These are phyloP conservation scores for Purpureocillium lavendulum DNA, from an alignment of 2,329 filamentous ascomycete species.

Conservation along the genomic window DNA sequence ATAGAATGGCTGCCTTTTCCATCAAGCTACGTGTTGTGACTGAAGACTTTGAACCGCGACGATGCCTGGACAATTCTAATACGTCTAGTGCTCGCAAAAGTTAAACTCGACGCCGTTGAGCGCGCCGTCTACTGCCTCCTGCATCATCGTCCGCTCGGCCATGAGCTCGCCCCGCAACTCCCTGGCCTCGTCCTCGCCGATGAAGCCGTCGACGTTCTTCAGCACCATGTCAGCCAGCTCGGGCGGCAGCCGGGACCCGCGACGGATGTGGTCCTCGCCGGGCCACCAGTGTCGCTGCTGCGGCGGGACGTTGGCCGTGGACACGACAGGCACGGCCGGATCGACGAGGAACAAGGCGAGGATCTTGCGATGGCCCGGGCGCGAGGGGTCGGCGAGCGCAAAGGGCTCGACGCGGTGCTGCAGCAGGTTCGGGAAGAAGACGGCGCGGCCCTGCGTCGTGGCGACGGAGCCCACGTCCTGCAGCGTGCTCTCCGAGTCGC, in stretches of 20 bases:
- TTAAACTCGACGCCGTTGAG: conserved; percentile 7
- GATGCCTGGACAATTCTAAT: too few relatives aligned
- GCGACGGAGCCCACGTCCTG: conserved; percentile 37
- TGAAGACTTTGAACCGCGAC: neutral
- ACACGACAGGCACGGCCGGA: conserved; percentile 35
- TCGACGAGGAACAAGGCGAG: conserved; percentile 54
- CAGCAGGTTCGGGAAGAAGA: conserved; percentile 47
- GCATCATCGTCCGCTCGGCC: conserved; percentile 13
- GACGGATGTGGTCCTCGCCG: neutral
- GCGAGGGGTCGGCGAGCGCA: conserved; percentile 38
- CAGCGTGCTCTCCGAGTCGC: conserved; percentile 6
- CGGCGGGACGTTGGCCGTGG: conserved; percentile 35
- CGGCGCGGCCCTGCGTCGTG: conserved; percentile 36
- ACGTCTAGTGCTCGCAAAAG: conserved; percentile 17
- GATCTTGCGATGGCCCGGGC: conserved; percentile 50
- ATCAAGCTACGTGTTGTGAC: neutral
- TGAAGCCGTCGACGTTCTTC: conserved; percentile 11
- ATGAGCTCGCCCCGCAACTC: conserved; percentile 15
- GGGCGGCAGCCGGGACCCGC: conserved; percentile 4
- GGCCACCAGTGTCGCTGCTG: conserved; percentile 31
- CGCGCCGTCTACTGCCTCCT: conserved; percentile 1
- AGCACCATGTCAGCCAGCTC: conserved; percentile 14
- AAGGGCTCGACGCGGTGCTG: conserved; percentile 47
- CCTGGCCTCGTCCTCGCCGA: conserved; percentile 14
- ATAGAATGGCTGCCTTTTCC: conserved; percentile 1